Conservation (phyloP, 169 alveolate species). For the Plasmodium vivax region DNA sequence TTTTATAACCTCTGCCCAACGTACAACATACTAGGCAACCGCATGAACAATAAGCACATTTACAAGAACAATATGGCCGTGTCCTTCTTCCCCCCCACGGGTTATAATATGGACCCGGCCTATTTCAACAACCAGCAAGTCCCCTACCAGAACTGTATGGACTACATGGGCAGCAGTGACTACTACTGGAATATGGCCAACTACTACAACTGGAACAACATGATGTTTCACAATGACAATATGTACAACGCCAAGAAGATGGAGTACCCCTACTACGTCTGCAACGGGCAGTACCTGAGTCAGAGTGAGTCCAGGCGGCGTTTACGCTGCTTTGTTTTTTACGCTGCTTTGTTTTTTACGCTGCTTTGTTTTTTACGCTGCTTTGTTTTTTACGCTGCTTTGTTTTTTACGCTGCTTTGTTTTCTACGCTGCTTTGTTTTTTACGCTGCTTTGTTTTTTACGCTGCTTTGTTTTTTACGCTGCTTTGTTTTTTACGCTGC, state of each 20-base stretch:
- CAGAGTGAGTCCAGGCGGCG: slow-evolving; percentile 1
- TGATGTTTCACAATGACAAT: slow-evolving; percentile 12
- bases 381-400: not conserved
- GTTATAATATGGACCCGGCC: slow-evolving; percentile 8
- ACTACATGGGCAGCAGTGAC: not conserved
- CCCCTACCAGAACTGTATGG: slow-evolving; percentile 4
- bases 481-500: not conserved
- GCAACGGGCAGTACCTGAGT: slow-evolving; percentile 11
- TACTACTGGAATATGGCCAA: slow-evolving; percentile 15
- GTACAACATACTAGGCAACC: not conserved
- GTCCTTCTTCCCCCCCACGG: slow-evolving; percentile 8
- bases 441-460: not conserved
- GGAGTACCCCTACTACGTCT: slow-evolving; percentile 17
- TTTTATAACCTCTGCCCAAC: slow-evolving; percentile 11
- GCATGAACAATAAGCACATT: not conserved
- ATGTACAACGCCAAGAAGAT: slow-evolving; percentile 20
- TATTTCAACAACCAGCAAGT: slow-evolving; percentile 8
- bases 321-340: too few relatives aligned
- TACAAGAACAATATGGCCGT: slow-evolving; percentile 15
- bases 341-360: not conserved
- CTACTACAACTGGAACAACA: slow-evolving; percentile 26
- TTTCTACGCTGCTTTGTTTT: not conserved
- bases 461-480: too few relatives aligned
- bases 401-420: too few relatives aligned
- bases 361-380: not conserved